These are phyloP conservation scores for Chaetoceros muelleri DNA, from an alignment of 108 stramenopile genomes.

Conservation along the genomic window DNA sequence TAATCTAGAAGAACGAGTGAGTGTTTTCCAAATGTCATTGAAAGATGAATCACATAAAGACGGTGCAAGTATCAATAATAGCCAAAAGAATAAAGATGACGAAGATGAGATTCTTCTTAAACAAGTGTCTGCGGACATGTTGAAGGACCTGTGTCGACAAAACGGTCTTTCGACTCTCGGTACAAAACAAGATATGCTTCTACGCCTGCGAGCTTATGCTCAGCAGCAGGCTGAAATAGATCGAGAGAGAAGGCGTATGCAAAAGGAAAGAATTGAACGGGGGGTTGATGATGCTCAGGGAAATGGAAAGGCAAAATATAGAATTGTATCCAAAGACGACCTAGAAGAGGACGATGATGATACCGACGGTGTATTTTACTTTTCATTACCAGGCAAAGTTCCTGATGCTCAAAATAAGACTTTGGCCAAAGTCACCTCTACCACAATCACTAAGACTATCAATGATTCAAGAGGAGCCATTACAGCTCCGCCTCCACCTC, in stretches of 20 bases:
- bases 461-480: slow-evolving; percentile 6
- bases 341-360: slow-evolving; percentile 33
- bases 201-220: slow-evolving; percentile 48
- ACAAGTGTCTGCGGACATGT: slow-evolving; percentile 30
- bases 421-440: slow-evolving; percentile 8
- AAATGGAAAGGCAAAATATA: slow-evolving; percentile 29
- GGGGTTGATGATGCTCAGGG: slow-evolving; percentile 25
- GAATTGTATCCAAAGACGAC: slow-evolving; percentile 19
- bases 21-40: too few species aligned
- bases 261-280: slow-evolving; percentile 44
- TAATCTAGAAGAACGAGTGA: too few species aligned
- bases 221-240: slow-evolving; percentile 40
- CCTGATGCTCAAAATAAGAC: slow-evolving; percentile 2
- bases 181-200: slow-evolving; percentile 45
- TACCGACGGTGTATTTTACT: slow-evolving; percentile 41
- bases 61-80: neutral
- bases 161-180: slow-evolving; percentile 39
- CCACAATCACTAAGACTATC: slow-evolving; percentile 8
- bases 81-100: slow-evolving; percentile 11
- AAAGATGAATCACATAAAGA: too few species aligned
- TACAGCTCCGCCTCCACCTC: slow-evolving; percentile 51
- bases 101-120: slow-evolving; percentile 49
- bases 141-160: slow-evolving; percentile 51
- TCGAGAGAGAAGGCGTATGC: slow-evolving; percentile 19
- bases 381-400: slow-evolving; percentile 1